Conservation (phyloP, 139 green algal genomes). For the Volvox africanus region DNA sequence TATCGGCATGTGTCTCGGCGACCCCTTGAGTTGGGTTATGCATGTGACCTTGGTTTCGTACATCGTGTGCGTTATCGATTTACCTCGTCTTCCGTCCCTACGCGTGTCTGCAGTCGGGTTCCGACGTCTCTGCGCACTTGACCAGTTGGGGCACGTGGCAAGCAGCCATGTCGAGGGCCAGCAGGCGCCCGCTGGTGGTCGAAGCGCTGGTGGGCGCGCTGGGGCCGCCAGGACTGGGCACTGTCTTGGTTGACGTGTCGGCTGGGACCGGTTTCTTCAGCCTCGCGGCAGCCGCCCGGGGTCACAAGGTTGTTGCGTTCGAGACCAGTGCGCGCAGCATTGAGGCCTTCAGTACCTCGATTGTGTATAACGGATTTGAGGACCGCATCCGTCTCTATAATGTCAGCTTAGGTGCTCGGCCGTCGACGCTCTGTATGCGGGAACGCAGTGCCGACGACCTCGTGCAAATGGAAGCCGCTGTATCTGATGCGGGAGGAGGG, state of each 20-base stretch:
- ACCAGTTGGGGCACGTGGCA: constrained; percentile 84
- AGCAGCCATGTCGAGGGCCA: constrained; percentile 60
- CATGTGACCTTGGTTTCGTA: too few relatives aligned
- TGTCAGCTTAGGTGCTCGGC: constrained; percentile 60
- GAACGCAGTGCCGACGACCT: not conserved
- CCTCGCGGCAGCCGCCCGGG: constrained; percentile 81
- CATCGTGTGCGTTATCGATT: too few relatives aligned
- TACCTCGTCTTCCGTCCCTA: not conserved
- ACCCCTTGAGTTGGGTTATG: too few relatives aligned
- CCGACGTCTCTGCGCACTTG: constrained; percentile 74
- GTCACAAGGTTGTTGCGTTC: constrained; percentile 81
- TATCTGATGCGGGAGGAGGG: not conserved
- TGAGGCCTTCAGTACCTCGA: constrained; percentile 66
- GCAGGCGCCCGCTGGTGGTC: constrained; percentile 69
- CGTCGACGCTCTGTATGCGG: constrained; percentile 57
- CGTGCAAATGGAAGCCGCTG: not conserved
- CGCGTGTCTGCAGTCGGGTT: constrained; percentile 39
- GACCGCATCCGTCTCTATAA: constrained; percentile 65
- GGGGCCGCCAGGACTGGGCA: constrained; percentile 35
- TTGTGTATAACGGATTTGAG: constrained; percentile 82
- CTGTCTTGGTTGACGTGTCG: constrained; percentile 82
- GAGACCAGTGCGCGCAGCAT: constrained; percentile 72
- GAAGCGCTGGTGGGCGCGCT: constrained; percentile 86
- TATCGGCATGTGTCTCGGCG: too few relatives aligned
- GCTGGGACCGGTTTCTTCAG: constrained; percentile 84